phyloP scores from a whole-genome alignment of 345 rosid species.

The Pistacia vera region DNA sequence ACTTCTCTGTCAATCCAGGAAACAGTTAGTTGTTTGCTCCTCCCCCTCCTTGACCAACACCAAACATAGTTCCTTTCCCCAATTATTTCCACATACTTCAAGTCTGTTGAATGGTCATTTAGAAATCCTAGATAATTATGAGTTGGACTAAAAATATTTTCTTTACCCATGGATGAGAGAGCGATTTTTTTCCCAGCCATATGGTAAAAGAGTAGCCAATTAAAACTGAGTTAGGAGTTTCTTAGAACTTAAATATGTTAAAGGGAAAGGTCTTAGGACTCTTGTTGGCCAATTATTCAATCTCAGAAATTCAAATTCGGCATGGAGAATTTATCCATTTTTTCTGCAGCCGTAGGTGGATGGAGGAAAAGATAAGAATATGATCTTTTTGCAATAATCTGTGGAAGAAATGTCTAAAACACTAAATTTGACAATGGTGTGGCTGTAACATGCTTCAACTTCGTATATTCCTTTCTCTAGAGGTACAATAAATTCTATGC shows the following conservation, averaged over 20 bases:
- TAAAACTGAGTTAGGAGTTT: not conserved
- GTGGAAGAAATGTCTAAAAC: not conserved
- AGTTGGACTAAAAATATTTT: too few relatives aligned
- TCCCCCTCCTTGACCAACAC: too few relatives aligned
- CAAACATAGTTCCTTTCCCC: too few relatives aligned
- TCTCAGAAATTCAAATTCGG: not conserved
- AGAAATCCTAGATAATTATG: too few relatives aligned
- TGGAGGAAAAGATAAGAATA: not conserved
- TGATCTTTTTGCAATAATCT: not conserved
- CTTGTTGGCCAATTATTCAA: not conserved
- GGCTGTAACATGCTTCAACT: not conserved
- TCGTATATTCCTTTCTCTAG: not conserved
- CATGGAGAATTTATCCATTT: too few relatives aligned
- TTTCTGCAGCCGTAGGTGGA: not conserved
- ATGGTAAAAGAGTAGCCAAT: not conserved
- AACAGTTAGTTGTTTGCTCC: too few relatives aligned
- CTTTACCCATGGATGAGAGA: not conserved
- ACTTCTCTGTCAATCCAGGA: too few relatives aligned
- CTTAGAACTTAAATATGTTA: too few relatives aligned
- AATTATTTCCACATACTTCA: too few relatives aligned
- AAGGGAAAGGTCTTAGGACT: not conserved
- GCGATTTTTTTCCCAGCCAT: not conserved
- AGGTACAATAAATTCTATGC: not conserved
- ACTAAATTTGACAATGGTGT: not conserved
- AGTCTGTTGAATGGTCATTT: too few relatives aligned